Conservation (phyloP, 2,329 filamentous ascomycete species). For the Fusarium sp. region DNA sequence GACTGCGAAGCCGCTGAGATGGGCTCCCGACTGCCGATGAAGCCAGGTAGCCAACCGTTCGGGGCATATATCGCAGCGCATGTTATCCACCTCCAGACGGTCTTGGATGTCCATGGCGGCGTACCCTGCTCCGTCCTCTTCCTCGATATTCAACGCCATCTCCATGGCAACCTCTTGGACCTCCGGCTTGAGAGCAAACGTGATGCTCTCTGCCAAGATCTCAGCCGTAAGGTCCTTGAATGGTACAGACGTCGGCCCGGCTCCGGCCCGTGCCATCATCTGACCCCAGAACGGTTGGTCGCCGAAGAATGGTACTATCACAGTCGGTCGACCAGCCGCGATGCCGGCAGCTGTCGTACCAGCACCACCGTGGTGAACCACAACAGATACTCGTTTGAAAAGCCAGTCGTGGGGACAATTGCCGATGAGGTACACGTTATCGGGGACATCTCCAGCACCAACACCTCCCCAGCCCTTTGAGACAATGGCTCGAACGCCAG, state of each 20-base stretch:
- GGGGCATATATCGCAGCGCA: conserved; percentile 67
- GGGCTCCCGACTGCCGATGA: conserved; percentile 61
- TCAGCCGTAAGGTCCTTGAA: conserved; percentile 65
- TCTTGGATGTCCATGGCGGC: conserved; percentile 63
- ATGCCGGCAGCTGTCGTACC: conserved; percentile 71
- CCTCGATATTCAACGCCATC: conserved; percentile 61
- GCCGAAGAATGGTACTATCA: conserved; percentile 72
- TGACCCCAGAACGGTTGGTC: conserved; percentile 71
- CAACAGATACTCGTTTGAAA: conserved; percentile 64
- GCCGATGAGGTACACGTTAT: conserved; percentile 66
- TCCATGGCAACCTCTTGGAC: conserved; percentile 50
- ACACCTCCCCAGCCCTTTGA: conserved; percentile 71
- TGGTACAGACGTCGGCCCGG: conserved; percentile 65
- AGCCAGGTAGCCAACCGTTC: conserved; percentile 67
- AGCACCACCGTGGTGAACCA: conserved; percentile 70
- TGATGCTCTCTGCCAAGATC: conserved; percentile 62
- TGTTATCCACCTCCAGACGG: conserved; percentile 59
- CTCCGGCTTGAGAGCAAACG: conserved; percentile 58
- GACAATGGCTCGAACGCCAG: conserved; percentile 66
- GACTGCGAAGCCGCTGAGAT: conserved; percentile 68
- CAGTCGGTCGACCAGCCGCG: conserved; percentile 65
- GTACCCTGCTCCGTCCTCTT: conserved; percentile 62
- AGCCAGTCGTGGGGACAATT: conserved; percentile 73
- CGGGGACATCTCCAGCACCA: conserved; percentile 56
- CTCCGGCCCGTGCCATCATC: conserved; percentile 67